Evolutionary conservation across 2,329 filamentous ascomycete genomes (phyloP), one percentile per base, ranked within the genome.

Genomic region (Phialophora verrucosa): DNA sequence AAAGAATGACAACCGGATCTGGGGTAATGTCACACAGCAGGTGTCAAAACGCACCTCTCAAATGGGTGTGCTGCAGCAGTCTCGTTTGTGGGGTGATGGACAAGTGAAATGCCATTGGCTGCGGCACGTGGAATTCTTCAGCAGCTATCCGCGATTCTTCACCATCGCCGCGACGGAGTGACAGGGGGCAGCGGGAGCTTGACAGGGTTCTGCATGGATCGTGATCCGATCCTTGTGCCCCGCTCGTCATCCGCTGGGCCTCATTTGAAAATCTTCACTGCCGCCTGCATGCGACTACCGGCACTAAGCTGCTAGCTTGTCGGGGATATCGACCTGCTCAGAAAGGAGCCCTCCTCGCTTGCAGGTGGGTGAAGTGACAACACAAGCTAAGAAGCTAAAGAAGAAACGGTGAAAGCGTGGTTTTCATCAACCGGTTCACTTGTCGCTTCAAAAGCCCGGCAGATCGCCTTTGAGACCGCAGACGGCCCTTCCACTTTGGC

Each of bases 1-100:
- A 56, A 56, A 32, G 49, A 53, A 42, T 62, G 60, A 62, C 60
- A 62, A 35, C 60, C 32, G 17, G 29, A 50, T 55, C 50, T 62
- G 60, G 60, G 60, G 60, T 32, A 62, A 49, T 29, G 60, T 62
- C 20, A 29, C 38, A 62, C 60, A 38, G 51, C 60, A 62, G 60
- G n/a, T 56, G 60, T 25, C 60, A 56, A 56, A 7, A 32, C 60
- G 51, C 20, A 29, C 32, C 29, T 42, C 49, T 51, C 49, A 44
- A 61, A 61, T 49, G 59, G 59, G 59, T 20, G 29, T 51, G 49
- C 10, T 61, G 59, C 59, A 61, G 49, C 50, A 61, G 59, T 27
- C 23, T 32, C 14, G 47, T 54, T 17, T 14, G 59, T 54, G 31
- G 31, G 32, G 59, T 61, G 31, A 61, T 32, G 49, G 31, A 58